Percentiles rank a stretch among this genome's conserved stretches.
Conservation (phyloP, 2,329 filamentous ascomycete genomes). For the Pseudonectria foliicola region DNA sequence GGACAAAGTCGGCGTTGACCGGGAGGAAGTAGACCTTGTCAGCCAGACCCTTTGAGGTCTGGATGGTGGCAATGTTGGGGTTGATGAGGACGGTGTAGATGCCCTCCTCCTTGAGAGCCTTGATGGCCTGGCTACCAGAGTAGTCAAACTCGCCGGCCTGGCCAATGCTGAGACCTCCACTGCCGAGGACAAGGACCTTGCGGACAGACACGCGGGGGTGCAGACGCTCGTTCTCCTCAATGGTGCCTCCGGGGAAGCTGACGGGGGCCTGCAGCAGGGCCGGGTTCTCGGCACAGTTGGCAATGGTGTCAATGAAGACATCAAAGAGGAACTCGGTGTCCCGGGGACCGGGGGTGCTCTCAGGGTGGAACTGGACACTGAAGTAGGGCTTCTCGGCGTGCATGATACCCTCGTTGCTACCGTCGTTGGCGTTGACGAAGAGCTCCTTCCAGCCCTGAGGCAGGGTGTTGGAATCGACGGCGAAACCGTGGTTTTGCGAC, state of each 20-base stretch:
- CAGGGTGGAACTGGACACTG: constrained; percentile 98
- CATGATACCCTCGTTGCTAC: constrained; percentile 95
- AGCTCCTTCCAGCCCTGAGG: constrained; percentile 81
- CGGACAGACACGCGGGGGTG: constrained; percentile 79
- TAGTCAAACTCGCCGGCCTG: constrained; percentile 99
- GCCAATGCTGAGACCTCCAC: constrained; percentile 91
- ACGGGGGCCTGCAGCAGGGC: constrained; percentile 66
- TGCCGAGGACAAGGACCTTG: constrained; percentile 91
- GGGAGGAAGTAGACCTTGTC: constrained; percentile 99
- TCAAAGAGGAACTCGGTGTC: constrained; percentile 97
- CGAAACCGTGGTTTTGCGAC: constrained; percentile 96
- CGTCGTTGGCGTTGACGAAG: constrained; percentile 97
- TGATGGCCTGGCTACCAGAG: constrained; percentile 96
- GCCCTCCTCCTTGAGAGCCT: constrained; percentile 93
- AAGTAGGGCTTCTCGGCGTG: constrained; percentile 83
- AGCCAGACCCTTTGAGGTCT: constrained; percentile 93
- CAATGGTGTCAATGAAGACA: constrained; percentile 85
- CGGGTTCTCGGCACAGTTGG: constrained; percentile 60
- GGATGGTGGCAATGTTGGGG: constrained; percentile 97
- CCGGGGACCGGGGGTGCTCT: constrained; percentile 88
- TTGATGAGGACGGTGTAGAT: constrained; percentile 99
- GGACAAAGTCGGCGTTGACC: constrained; percentile 93
- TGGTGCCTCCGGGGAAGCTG: constrained; percentile 76
- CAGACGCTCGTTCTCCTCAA: constrained; percentile 67
- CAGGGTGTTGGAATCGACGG: constrained; percentile 74